phyloP scores from a whole-genome alignment of 169 alveolate species.

The Theileria orientalis region DNA sequence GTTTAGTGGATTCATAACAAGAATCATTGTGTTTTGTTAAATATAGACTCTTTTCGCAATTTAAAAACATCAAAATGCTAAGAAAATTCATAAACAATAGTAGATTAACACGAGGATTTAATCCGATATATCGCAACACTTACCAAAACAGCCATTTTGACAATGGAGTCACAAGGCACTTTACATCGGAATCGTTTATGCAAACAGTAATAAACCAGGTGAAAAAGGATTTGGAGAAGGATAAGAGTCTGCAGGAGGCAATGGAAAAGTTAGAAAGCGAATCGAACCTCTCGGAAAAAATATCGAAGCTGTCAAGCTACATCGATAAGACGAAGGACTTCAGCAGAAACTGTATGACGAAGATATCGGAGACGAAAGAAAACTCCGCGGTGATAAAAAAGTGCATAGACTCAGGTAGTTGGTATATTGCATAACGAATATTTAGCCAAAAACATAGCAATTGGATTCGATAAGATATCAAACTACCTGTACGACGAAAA shows the following conservation, averaged over 20 bases:
- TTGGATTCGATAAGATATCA: conserved; percentile 65
- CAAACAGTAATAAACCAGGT: conserved; percentile 76
- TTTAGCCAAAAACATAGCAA: conserved; percentile 55
- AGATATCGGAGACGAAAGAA: conserved; percentile 48
- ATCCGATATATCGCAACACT: conserved; percentile 4
- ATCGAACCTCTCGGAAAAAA: conserved; percentile 60
- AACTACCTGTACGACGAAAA: conserved; percentile 62
- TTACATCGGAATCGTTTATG: conserved; percentile 68
- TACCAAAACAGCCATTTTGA: neutral
- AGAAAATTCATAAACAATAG: neutral
- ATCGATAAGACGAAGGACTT: conserved; percentile 41
- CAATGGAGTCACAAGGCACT: neutral
- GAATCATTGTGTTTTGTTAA: neutral
- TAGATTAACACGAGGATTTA: neutral
- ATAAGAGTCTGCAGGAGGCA: conserved; percentile 75
- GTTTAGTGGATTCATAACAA: neutral
- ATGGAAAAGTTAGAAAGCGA: conserved; percentile 69
- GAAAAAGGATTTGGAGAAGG: conserved; percentile 75
- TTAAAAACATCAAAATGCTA: conserved; percentile 1
- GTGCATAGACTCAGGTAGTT: conserved; percentile 48
- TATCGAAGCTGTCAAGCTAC: conserved; percentile 53
- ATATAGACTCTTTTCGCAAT: no score
- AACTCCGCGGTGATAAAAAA: conserved; percentile 36
- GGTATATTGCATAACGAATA: neutral
- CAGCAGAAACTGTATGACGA: conserved; percentile 25